Conservation (phyloP, 1,284 basidiomycete genomes). For the Fomitopsis schrenkii region DNA sequence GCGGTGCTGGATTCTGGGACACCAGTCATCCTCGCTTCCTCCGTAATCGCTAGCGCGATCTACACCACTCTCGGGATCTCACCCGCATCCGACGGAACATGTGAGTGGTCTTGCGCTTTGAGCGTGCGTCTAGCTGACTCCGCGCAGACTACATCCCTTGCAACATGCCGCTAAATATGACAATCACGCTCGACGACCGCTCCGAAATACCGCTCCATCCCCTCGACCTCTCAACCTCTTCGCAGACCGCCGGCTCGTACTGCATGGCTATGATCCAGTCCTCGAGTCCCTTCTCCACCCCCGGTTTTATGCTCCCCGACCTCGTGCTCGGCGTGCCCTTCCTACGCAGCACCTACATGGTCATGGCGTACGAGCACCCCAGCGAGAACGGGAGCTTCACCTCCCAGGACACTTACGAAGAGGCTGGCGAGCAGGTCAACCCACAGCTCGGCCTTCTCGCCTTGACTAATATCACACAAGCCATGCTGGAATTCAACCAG, state of each 20-base stretch:
- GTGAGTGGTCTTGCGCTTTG: conserved; percentile 35
- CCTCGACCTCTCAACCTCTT: conserved; percentile 63
- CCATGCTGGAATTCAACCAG: not conserved
- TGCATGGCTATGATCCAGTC: conserved; percentile 65
- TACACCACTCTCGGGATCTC: conserved; percentile 67
- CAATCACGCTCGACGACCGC: conserved; percentile 57
- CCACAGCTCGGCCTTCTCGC: conserved; percentile 55
- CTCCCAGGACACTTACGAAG: conserved; percentile 7
- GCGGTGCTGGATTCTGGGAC: conserved; percentile 70
- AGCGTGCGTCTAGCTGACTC: not conserved
- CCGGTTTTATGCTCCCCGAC: conserved; percentile 37
- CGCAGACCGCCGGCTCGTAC: conserved; percentile 33
- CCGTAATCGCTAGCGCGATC: conserved; percentile 64
- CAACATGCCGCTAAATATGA: conserved; percentile 62
- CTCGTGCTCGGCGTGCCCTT: conserved; percentile 75
- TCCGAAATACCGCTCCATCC: conserved; percentile 60
- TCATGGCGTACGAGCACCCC: conserved; percentile 60
- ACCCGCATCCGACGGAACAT: conserved; percentile 58
- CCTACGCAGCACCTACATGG: conserved; percentile 67
- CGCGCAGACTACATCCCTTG: conserved; percentile 66
- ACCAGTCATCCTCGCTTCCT: conserved; percentile 58
- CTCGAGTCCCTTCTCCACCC: not conserved
- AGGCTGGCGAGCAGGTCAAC: conserved; percentile 23
- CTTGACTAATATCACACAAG: conserved; percentile 43
- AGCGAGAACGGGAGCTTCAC: conserved; percentile 42